Conservation (phyloP, 2,329 filamentous ascomycete species). For the Fonsecaea monophora region DNA sequence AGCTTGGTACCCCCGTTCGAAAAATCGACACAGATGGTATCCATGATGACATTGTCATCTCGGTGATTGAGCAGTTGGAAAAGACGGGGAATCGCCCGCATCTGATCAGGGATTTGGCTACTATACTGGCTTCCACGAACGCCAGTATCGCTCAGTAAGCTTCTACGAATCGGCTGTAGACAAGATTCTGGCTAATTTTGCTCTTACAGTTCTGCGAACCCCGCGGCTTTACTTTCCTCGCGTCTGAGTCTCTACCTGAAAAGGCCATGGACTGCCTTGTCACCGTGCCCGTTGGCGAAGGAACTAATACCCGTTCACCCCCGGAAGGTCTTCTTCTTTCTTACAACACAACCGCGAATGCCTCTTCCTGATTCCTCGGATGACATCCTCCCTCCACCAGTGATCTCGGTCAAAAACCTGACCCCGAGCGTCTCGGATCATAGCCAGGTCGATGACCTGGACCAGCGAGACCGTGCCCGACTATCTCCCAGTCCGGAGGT, state of each 20-base stretch:
- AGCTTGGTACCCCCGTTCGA: slow-evolving; percentile 48
- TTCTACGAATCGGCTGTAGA: background rate
- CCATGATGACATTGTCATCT: slow-evolving; percentile 94
- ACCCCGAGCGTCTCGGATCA: slow-evolving; percentile 82
- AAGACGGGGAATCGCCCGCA: slow-evolving; percentile 91
- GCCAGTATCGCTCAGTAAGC: slow-evolving; percentile 90
- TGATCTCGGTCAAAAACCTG: slow-evolving; percentile 68
- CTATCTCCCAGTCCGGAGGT: slow-evolving; percentile 92
- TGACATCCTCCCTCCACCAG: slow-evolving; percentile 56
- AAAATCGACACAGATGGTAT: slow-evolving; percentile 82
- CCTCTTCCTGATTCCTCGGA: slow-evolving; percentile 73
- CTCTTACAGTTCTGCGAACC: slow-evolving; percentile 83
- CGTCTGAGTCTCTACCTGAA: slow-evolving; percentile 88
- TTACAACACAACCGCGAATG: slow-evolving; percentile 85
- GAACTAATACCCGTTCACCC: slow-evolving; percentile 92
- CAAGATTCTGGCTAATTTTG: slow-evolving; percentile 41
- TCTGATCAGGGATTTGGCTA: slow-evolving; percentile 89
- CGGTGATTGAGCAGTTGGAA: slow-evolving; percentile 84
- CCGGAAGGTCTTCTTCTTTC: slow-evolving; percentile 93
- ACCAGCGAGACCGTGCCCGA: slow-evolving; percentile 64
- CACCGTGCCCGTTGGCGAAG: slow-evolving; percentile 88
- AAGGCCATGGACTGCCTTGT: slow-evolving; percentile 77
- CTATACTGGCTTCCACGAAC: slow-evolving; percentile 76
- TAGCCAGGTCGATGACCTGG: slow-evolving; percentile 70
- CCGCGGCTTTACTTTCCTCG: slow-evolving; percentile 92